Conservation (phyloP, 2,329 filamentous ascomycete genomes). For the Hymenoscyphus scutula region DNA sequence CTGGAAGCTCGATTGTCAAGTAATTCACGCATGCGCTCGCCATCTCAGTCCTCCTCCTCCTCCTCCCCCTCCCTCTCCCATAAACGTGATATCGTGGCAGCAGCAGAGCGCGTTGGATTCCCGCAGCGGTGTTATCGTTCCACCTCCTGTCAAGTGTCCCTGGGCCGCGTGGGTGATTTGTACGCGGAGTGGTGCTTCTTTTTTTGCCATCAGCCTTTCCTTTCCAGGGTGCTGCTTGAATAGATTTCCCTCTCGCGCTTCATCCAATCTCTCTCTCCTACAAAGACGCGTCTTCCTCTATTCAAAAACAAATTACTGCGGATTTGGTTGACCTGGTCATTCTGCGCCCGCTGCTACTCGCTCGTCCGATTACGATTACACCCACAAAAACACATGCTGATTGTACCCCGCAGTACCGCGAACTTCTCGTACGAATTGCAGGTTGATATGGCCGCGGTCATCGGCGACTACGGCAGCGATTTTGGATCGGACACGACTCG, state of each 20-base stretch:
- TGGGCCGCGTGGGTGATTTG: not conserved
- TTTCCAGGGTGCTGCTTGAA: not conserved
- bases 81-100: slow-evolving; percentile 12
- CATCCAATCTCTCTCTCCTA: not conserved
- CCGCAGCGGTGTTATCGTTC: slow-evolving; percentile 8
- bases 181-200: not conserved
- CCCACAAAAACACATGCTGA: slow-evolving; percentile 24
- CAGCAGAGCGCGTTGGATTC: slow-evolving; percentile 3
- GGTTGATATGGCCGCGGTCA: slow-evolving; percentile 58
- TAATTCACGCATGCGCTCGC: slow-evolving; percentile 12
- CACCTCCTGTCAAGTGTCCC: slow-evolving; percentile 9
- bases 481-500: slow-evolving; percentile 69
- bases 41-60: not conserved
- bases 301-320: not conserved
- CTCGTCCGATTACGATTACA: not conserved
- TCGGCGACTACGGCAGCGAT: slow-evolving; percentile 69
- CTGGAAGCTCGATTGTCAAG: slow-evolving; percentile 6
- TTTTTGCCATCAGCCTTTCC: slow-evolving; percentile 3
- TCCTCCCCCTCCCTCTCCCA: no score
- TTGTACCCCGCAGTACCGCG: slow-evolving; percentile 27
- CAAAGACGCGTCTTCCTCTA: not conserved
- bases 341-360: not conserved
- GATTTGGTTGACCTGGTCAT: slow-evolving; percentile 2
- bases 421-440: slow-evolving; percentile 20
- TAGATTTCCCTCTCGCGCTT: not conserved